Evolutionary conservation across 495 filamentous ascomycete species (phyloP), one percentile per base, ranked within the genome.

Genomic region (Acidomyces sp.): DNA sequence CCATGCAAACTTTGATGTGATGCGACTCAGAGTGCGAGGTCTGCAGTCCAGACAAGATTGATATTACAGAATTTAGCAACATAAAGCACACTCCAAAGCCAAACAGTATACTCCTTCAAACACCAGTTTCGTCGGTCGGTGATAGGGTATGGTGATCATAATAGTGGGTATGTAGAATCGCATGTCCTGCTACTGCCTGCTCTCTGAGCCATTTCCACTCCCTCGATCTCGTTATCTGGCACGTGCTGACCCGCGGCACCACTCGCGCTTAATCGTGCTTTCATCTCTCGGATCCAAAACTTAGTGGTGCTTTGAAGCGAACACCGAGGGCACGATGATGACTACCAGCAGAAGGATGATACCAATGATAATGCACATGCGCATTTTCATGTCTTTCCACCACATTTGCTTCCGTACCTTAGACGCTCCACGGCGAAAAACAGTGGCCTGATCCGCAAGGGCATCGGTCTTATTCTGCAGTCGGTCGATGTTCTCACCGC

Each of bases 351-450:
- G 65, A 38, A 95, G 67, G 53, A 94, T 78, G 62, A 96, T 79
- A 44, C 83, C 88, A 41, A 78, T 69, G 44, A 85, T 80, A 54
- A 99, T 67, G 61, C 86, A 96, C 66, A 95, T 90, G 55, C 88
- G 77, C 90, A 34, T 99, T 73, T 93, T 94, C 85, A 96, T 94
- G 62, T 97, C 88, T 74, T 87, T 82, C 81, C 77, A 81, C 77
- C 76, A 85, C 79, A 94, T 93, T 47, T 64, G 56, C 73, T 95
- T 96, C 52, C 88, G 75, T 42, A 96, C 88, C 49, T 83, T 72
- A 65, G 95, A 96, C 54, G 90, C 90, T 43, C 90, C 86, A 41
- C 85, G 77, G 52, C 87, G 84, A 73, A 97, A 97, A 36, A 82
- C 82, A 61, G 92, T 85, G 43, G 90, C 86, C 23, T 83, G 87